These are phyloP conservation scores for Debaryomyces robertsiae DNA, from an alignment of 1,139 yeast genomes.

Conservation along the genomic window DNA sequence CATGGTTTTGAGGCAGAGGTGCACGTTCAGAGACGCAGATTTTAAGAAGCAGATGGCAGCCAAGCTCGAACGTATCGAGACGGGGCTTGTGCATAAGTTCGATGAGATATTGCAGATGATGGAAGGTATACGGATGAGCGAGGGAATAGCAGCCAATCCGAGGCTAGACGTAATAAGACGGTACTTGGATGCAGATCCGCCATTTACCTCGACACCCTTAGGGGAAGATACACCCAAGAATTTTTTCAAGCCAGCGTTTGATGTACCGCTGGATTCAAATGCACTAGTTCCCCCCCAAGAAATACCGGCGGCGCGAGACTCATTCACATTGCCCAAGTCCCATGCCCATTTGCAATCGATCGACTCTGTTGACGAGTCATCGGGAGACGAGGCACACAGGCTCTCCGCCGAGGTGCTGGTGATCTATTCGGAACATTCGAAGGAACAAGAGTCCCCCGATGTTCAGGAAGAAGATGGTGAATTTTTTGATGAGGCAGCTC, in stretches of 20 bases:
- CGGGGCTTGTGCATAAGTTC: slow-evolving; percentile 43
- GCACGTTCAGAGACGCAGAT: slow-evolving; percentile 11
- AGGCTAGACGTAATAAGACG: slow-evolving; percentile 19
- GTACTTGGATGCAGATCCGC: slow-evolving; percentile 12
- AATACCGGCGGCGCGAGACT: not conserved
- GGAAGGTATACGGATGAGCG: slow-evolving; percentile 16
- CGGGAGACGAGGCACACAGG: not conserved
- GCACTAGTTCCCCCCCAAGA: not conserved
- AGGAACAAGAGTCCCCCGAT: not conserved
- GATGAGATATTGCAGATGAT: slow-evolving; percentile 38
- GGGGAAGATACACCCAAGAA: slow-evolving; percentile 11
- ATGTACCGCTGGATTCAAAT: no score
- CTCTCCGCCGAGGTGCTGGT: not conserved
- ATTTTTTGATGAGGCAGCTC: not conserved
- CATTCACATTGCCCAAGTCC: slow-evolving; percentile 8
- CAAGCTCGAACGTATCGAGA: slow-evolving; percentile 37
- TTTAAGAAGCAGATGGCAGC: slow-evolving; percentile 13
- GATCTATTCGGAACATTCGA: not conserved
- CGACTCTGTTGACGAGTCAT: not conserved
- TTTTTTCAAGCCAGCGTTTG: not conserved
- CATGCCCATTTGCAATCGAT: slow-evolving; percentile 5
- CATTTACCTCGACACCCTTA: slow-evolving; percentile 27
- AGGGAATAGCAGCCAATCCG: slow-evolving; percentile 23
- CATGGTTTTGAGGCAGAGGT: slow-evolving; percentile 30
- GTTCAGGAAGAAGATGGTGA: not conserved